Base-by-base conservation (phyloP, 192 early-diverging fungal genomes). In the Podila verticillata region DNA sequence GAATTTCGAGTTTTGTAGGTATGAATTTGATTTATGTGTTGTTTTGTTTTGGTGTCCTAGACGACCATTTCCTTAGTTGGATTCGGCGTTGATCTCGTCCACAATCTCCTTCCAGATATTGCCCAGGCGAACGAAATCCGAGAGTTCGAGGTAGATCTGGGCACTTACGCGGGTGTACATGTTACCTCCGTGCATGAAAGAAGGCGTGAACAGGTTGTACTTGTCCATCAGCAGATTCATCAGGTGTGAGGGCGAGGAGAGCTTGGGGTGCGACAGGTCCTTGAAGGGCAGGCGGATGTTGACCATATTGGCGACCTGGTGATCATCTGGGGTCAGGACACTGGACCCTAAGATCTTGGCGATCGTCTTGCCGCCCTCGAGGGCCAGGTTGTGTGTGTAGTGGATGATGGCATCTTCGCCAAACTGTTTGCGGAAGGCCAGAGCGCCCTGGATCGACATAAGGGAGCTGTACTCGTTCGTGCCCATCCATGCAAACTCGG, bases 271-370 rank as follows among this genome's bases (percentile, higher is more conserved):
- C 15, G 75, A 54, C 9, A 77, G 32, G 32, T 72, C 44, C 20
- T 66, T 66, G 13, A 85, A 34, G 8, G 91, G 91, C 1, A 91
- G 48, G 10, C 80, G 73, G 29, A 92, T 77, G 65, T 91, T 92
- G 48, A 88, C 86, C 91, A 92, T 92, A 6, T 78, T 59, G 30
- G 63, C 82, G 12, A 85, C 84, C 58, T 84, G 69, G 30, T 81
- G 70, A 35, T 87, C 85, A 12, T 86, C 63, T 5, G 82, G 88
- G 3, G 82, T 87, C 68, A 92, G 61, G 5, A 84, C 65, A 62
- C 83, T 61, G 0, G 91, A 90, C 26, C 84, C 87, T 8, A 90
- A 68, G 54, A 89, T 89, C 32, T 90, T 74, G n/a, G 91, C 88
- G 24, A 90, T 82, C 24, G 79, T 39, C 9, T 83, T 74, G 10